Conservation (phyloP, 768 basidiomycete species). For the Tylopilus sp. region DNA sequence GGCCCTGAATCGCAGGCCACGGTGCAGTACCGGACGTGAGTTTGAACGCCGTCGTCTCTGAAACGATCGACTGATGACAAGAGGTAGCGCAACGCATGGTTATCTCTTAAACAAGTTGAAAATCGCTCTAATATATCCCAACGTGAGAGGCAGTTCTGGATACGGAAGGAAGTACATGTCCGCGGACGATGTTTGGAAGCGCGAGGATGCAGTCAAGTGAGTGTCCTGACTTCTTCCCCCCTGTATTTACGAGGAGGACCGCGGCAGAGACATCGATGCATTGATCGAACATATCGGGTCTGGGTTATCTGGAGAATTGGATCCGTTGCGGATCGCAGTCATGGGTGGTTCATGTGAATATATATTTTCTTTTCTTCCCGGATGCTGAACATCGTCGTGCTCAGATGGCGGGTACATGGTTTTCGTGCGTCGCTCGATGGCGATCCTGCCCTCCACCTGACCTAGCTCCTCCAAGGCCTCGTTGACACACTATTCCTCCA, state of each 20-base stretch:
- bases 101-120: constrained; percentile 42
- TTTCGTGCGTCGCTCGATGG: constrained; percentile 26
- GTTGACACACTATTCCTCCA: constrained; percentile 39
- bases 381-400: neutral
- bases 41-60: neutral
- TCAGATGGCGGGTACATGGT: constrained; percentile 42
- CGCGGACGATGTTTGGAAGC: constrained; percentile 39
- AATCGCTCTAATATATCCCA: constrained; percentile 40
- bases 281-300: constrained; percentile 36
- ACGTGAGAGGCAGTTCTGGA: constrained; percentile 41
- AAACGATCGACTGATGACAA: constrained; percentile 1
- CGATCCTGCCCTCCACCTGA: constrained; percentile 1
- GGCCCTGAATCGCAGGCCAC: constrained; percentile 39
- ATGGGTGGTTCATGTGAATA: constrained; percentile 40
- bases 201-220: constrained; percentile 43
- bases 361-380: neutral
- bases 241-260: neutral
- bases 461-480: constrained; percentile 30
- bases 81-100: constrained; percentile 32
- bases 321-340: constrained; percentile 38
- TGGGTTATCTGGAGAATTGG: constrained; percentile 32
- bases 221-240: neutral
- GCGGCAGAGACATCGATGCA: constrained; percentile 36
- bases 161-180: constrained; percentile 41
- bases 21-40: constrained; percentile 31